Evolutionary conservation across 495 filamentous ascomycete species (phyloP), one percentile per base, ranked within the genome.

Genomic region (Penicillium waksmanii): DNA sequence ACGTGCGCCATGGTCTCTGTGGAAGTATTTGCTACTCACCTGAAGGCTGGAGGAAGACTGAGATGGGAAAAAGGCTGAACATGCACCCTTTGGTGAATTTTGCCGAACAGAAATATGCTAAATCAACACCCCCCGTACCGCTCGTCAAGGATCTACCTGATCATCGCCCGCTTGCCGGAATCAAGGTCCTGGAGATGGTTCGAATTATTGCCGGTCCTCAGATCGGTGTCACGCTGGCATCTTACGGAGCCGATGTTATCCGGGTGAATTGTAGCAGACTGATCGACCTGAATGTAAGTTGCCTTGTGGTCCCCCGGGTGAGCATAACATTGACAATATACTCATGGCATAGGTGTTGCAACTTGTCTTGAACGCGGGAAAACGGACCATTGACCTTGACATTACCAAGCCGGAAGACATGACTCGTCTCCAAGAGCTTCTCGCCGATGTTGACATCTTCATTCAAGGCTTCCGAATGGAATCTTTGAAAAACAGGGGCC

Each of bases 161-260:
- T 53, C 40, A 17, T 13, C 64, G 72, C 3, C 84, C 84, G 0
- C 73, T 88, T 1, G 80, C 81, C 2, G 83, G 84, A 0, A 66
- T 87, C 21, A 87, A 86, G 63, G 76, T 87, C 5, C 66, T 87
- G 10, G 84, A 87, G 54, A 70, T 86, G 25, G 81, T 80, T 6
- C 66, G 85, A n/a, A 77, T 86, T 15, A 85, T 87, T 57, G 84
- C 85, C 6, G 84, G 80, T 4, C 84, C 84, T 0, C 71, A 78
- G 7, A 77, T 86, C 13, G 74, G 76, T 0, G 70, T 78, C 7
- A 74, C 77, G 5, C 68, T 86, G 1, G 83, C 85, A 0, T 75
- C 85, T 51, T 74, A 83, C 17, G 85, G 85, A 21, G 85, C 85
- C 3, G 80, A 79, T 49, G 85, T 91, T 1, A 80, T 88, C 72